A percentile compares a stretch with the other conserved stretches of the same genome.
Evolutionary conservation across 2,329 filamentous ascomycete genomes (phyloP).

Genomic region (Blastomyces gilchristii): DNA sequence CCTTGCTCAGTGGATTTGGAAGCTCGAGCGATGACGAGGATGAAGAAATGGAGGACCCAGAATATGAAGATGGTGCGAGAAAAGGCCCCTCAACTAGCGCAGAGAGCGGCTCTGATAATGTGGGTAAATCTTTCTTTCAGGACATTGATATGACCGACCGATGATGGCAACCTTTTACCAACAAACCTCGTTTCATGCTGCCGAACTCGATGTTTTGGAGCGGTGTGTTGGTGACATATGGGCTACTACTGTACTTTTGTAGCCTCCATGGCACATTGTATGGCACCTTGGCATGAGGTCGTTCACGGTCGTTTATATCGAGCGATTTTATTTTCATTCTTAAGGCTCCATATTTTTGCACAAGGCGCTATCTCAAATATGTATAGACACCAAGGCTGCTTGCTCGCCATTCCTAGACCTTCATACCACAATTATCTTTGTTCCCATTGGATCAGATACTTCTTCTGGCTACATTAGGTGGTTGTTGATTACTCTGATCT

Average conservation of each 20-base stretch:
- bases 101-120: constrained; percentile 51
- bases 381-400: constrained; percentile 18
- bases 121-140: constrained; percentile 54
- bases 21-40: constrained; percentile 95
- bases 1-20: constrained; percentile 79
- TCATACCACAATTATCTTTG: constrained; percentile 15
- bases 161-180: constrained; percentile 28
- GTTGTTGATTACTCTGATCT: constrained; percentile 9
- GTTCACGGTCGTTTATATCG: background rate
- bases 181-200: background rate
- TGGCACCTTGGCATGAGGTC: constrained; percentile 1
- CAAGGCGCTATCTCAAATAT: constrained; percentile 15
- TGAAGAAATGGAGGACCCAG: constrained; percentile 64
- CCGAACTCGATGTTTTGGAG: background rate
- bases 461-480: constrained; percentile 15
- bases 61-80: constrained; percentile 56
- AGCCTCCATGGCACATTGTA: background rate
- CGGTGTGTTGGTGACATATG: constrained; percentile 14
- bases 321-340: constrained; percentile 13
- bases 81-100: constrained; percentile 25
- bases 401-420: constrained; percentile 13
- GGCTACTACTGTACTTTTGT: constrained; percentile 11
- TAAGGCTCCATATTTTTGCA: constrained; percentile 11
- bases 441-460: constrained; percentile 10
- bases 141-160: constrained; percentile 52